These are phyloP conservation scores for Agroathelia rolfsii DNA, from an alignment of 1,284 basidiomycete genomes.

Conservation along the genomic window DNA sequence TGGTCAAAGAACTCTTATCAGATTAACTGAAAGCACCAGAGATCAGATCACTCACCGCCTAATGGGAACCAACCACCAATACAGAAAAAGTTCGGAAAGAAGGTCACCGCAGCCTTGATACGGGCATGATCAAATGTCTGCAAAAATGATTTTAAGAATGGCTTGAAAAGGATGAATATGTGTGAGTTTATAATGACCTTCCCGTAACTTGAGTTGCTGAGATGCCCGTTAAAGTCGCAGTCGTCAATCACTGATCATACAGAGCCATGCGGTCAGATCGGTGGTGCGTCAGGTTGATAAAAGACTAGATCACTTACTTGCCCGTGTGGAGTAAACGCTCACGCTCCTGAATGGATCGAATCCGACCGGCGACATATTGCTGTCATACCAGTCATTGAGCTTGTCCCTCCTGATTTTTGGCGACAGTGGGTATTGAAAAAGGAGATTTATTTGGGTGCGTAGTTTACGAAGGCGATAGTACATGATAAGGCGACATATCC, in stretches of 20 bases:
- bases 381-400: slow-evolving; percentile 35
- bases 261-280: too few relatives aligned
- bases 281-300: too few relatives aligned
- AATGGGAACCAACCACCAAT: slow-evolving; percentile 63
- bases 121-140: slow-evolving; percentile 36
- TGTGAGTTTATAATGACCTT: slow-evolving; percentile 33
- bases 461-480: slow-evolving; percentile 25
- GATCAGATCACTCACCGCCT: slow-evolving; percentile 36
- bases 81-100: slow-evolving; percentile 55
- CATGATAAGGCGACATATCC: slow-evolving; percentile 43
- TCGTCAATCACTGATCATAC: slow-evolving; percentile 58
- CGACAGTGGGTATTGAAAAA: slow-evolving; percentile 38
- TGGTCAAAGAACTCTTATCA: slow-evolving; percentile 16
- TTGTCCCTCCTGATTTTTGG: slow-evolving; percentile 23
- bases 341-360: slow-evolving; percentile 39
- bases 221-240: slow-evolving; percentile 59
- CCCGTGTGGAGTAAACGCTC: slow-evolving; percentile 36
- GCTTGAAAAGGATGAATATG: too few relatives aligned
- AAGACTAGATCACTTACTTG: too few relatives aligned
- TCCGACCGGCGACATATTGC: slow-evolving; percentile 42
- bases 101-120: slow-evolving; percentile 34
- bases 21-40: neutral
- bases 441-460: slow-evolving; percentile 26
- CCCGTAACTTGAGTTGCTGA: slow-evolving; percentile 71
- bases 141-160: too few relatives aligned